Base-by-base conservation (phyloP, 805 yeast species). In the Pichia exigua region DNA sequence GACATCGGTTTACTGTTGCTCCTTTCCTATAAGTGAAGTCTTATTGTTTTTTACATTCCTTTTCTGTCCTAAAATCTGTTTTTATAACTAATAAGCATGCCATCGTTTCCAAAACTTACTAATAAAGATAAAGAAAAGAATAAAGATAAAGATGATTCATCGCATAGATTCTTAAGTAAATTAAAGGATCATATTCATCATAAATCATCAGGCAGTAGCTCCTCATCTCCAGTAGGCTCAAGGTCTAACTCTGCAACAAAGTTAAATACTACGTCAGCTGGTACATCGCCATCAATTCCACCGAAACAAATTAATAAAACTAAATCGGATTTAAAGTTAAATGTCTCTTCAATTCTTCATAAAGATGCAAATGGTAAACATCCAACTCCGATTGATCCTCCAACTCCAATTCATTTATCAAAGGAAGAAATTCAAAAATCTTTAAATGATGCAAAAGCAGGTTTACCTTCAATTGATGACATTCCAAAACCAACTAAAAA, bases 391-490 rank as follows among this genome's bases (percentile, higher is more conserved):
- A 10, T 22, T 20, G 40, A 44, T 17, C 38, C 44, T 1, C 43
- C 50, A 24, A 24, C 26, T 22, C 17, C 27, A 17, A 20, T 42
- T 35, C 53, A 44, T 18, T n/a, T 47, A 22, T 24, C 51, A 32
- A 51, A 51, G 17, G 51, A 45, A 28, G 54, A 52, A 43, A 46
- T 48, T 18, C 40, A 45, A 21, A 52, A 46, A 49, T 24, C 49
- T 18, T 32, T 48, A 26, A 24, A 41, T 32, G 49, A 52, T 12
- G 54, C 52, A 15, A 48, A 52, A 45, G n/a, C 56, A 3, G 70
- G 68, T 2, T 56, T 66, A 39, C 70, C 70, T 7, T 65, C 70
- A 4, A 55, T 66, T 41, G 57, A 60, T 28, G 63, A 59, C 28
- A 27, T 46, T 1, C 60, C 61, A 35, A 60, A 57, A 42, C 57